Percentiles rank a stretch among this genome's conserved stretches.
These are phyloP conservation scores for Taiwanofungus camphoratus DNA, from an alignment of 1,284 basidiomycete genomes.

Conservation along the genomic window DNA sequence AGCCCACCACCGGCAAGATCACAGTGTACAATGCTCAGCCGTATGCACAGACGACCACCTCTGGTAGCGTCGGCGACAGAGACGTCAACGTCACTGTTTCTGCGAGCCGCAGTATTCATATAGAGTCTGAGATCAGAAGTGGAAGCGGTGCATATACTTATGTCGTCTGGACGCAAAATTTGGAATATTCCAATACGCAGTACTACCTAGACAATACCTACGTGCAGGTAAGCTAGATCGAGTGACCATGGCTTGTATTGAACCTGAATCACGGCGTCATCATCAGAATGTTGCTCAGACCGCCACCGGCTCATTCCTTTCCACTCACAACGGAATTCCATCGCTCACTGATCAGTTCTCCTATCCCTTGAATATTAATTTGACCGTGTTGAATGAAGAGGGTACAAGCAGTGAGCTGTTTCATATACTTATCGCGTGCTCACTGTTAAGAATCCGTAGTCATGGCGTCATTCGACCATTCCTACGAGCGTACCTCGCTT, in stretches of 20 bases:
- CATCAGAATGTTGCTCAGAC: conserved; percentile 56
- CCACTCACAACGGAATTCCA: conserved; percentile 54
- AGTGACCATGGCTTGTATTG: neutral
- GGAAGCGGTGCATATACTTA: conserved; percentile 49
- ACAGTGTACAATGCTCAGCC: conserved; percentile 49
- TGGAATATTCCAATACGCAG: conserved; percentile 52
- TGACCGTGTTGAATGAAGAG: conserved; percentile 39
- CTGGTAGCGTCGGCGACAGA: conserved; percentile 38
- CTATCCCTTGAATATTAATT: conserved; percentile 61
- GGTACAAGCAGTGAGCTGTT: conserved; percentile 43
- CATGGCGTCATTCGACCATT: conserved; percentile 56
- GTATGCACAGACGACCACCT: conserved; percentile 47
- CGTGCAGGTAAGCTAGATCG: conserved; percentile 38
- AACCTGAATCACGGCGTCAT: neutral
- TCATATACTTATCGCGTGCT: neutral
- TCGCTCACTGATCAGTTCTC: conserved; percentile 54
- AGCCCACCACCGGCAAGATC: conserved; percentile 64
- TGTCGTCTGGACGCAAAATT: conserved; percentile 49
- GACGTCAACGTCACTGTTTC: conserved; percentile 50
- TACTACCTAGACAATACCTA: conserved; percentile 41
- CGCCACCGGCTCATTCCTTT: conserved; percentile 47
- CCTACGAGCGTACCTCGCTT: conserved; percentile 52
- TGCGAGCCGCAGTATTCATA: conserved; percentile 47
- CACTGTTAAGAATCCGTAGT: conserved; percentile 30
- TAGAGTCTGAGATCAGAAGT: conserved; percentile 52